Evolutionary conservation across 306 rosid species (phyloP).

Genomic region (Lathyrus aphaca): DNA sequence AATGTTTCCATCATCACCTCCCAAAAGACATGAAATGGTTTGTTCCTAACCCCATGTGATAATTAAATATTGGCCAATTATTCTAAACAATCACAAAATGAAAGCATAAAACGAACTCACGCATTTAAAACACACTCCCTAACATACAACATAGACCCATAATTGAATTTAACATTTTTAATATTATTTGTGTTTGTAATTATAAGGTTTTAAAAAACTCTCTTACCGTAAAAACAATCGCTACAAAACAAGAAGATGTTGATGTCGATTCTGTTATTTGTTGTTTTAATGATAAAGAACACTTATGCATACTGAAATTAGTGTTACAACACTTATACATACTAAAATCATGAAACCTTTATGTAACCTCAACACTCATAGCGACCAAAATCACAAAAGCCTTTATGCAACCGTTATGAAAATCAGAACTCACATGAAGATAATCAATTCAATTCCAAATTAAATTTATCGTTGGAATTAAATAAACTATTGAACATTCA

Average conservation of each 20-base stretch:
- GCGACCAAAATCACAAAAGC: no score
- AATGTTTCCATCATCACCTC: background rate
- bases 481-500: background rate
- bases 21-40: background rate
- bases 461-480: background rate
- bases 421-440: constrained; percentile 4
- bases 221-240: no score
- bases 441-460: background rate
- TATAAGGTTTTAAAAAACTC: no score
- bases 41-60: background rate
- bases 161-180: constrained; percentile 4
- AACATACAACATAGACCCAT: background rate
- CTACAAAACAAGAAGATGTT: no score
- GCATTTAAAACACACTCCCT: no score
- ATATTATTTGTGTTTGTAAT: background rate
- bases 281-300: no score
- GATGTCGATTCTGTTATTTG: no score
- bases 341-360: no score
- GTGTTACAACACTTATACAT: no score
- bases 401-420: background rate
- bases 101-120: constrained; percentile 1
- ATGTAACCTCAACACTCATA: no score
- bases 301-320: no score
- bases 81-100: background rate
- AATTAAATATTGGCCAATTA: background rate